A percentile compares a stretch with the other conserved stretches of the same genome.
These are phyloP conservation scores for Urtica urens DNA, from an alignment of 306 rosid species.

Conservation along the genomic window DNA sequence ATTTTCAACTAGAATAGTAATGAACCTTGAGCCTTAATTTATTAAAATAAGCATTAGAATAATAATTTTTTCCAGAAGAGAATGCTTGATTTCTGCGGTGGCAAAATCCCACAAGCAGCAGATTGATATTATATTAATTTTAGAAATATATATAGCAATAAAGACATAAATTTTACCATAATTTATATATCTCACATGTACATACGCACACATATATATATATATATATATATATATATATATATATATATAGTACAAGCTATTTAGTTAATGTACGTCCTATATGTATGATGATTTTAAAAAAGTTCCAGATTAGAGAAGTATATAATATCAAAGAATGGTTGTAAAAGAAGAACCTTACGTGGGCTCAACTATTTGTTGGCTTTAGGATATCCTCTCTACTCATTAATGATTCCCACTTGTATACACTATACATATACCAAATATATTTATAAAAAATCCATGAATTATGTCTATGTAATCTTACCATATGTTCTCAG, in stretches of 20 bases:
- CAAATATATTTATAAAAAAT: neutral
- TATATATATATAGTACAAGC: too few relatives aligned
- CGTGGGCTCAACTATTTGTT: neutral
- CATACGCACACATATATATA: neutral
- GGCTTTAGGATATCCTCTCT: neutral
- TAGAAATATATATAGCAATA: neutral
- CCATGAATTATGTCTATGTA: too few relatives aligned
- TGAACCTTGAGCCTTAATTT: neutral
- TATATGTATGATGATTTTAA: too few relatives aligned
- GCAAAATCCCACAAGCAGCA: neutral
- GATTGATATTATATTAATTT: neutral
- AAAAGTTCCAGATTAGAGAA: too few relatives aligned
- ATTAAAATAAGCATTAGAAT: conserved; percentile 16
- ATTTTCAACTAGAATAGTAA: conserved; percentile 1
- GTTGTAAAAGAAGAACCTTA: conserved; percentile 1
- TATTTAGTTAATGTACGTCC: too few relatives aligned
- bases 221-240: neutral
- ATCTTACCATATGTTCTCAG: neutral
- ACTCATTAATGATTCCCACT: conserved; percentile 5
- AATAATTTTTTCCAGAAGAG: conserved; percentile 20
- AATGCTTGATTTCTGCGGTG: conserved; percentile 2
- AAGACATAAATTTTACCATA: neutral
- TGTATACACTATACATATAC: too few relatives aligned
- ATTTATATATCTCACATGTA: neutral
- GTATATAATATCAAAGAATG: too few relatives aligned